These are phyloP conservation scores for Papiliotrema nemorosa DNA, from an alignment of 1,284 basidiomycete genomes.

Conservation along the genomic window DNA sequence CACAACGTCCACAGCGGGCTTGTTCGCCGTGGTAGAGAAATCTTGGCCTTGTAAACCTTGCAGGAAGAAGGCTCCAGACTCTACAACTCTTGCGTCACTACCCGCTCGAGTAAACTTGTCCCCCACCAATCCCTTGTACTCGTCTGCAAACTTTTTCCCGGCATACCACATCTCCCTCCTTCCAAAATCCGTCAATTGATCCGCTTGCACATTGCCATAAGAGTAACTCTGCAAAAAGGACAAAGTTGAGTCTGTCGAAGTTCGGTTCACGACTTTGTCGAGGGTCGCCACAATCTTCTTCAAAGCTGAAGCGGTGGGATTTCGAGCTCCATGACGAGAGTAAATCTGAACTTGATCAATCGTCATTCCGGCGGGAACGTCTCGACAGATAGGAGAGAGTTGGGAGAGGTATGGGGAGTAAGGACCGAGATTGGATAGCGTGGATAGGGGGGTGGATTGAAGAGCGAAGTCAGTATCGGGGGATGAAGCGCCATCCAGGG, in stretches of 20 bases:
- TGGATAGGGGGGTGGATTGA: constrained; percentile 1
- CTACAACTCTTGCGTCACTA: constrained; percentile 10
- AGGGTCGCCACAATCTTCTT: constrained; percentile 6
- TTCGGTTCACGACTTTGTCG: constrained; percentile 7
- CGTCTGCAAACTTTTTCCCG: constrained; percentile 1
- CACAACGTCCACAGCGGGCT: neutral
- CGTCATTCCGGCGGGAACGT: constrained; percentile 4
- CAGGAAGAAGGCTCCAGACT: constrained; percentile 10
- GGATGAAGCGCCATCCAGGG: neutral
- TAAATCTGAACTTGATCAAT: constrained; percentile 13
- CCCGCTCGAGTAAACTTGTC: constrained; percentile 5
- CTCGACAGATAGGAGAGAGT: constrained; percentile 1
- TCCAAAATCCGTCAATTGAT: constrained; percentile 11
- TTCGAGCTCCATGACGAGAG: constrained; percentile 15
- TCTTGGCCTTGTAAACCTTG: constrained; percentile 5
- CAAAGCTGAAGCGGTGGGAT: constrained; percentile 10
- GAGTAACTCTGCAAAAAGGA: constrained; percentile 7
- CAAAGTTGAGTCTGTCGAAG: constrained; percentile 1
- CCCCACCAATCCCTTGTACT: constrained; percentile 2
- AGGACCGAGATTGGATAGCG: constrained; percentile 7
- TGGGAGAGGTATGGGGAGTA: constrained; percentile 13
- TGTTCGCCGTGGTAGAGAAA: constrained; percentile 1
- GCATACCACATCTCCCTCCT: constrained; percentile 7
- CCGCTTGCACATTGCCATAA: constrained; percentile 3
- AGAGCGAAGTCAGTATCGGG: neutral